Evolutionary conservation across 371 early-diverging fungal genomes (phyloP).

Genomic region (Apophysomyces trapeziformis): DNA sequence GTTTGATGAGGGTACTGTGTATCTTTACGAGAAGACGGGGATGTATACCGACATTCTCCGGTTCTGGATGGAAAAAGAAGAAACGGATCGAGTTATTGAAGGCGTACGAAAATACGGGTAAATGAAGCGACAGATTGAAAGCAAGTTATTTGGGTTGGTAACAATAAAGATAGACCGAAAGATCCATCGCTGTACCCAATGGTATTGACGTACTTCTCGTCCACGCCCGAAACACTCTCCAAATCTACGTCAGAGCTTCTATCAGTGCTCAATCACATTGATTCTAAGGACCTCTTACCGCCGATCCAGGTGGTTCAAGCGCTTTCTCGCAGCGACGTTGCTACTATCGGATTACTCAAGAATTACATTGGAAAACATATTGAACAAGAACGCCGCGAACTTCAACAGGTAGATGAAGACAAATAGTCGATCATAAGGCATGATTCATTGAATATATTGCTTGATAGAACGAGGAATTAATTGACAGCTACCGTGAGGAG

Average conservation of each 20-base stretch:
- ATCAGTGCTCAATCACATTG: slow-evolving; percentile 82
- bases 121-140: not conserved
- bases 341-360: slow-evolving; percentile 85
- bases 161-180: slow-evolving; percentile 43
- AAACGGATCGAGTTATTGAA: slow-evolving; percentile 74
- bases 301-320: slow-evolving; percentile 90
- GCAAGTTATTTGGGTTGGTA: not conserved
- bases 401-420: slow-evolving; percentile 59
- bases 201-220: slow-evolving; percentile 84
- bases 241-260: slow-evolving; percentile 62
- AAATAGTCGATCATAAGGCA: not conserved
- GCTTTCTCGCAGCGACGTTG: slow-evolving; percentile 79
- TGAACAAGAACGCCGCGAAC: slow-evolving; percentile 67
- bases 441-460: not conserved
- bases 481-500: slow-evolving; percentile 79
- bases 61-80: slow-evolving; percentile 80
- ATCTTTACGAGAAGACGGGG: slow-evolving; percentile 80
- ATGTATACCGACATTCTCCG: slow-evolving; percentile 84
- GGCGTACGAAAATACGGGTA: slow-evolving; percentile 85
- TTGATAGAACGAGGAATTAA: slow-evolving; percentile 60
- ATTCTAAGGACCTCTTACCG: slow-evolving; percentile 81
- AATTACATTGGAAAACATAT: slow-evolving; percentile 81
- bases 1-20: slow-evolving; percentile 86
- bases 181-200: slow-evolving; percentile 84
- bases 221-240: slow-evolving; percentile 59